Conservation (phyloP, 495 filamentous ascomycete species). For the Aspergillus cristatus region DNA sequence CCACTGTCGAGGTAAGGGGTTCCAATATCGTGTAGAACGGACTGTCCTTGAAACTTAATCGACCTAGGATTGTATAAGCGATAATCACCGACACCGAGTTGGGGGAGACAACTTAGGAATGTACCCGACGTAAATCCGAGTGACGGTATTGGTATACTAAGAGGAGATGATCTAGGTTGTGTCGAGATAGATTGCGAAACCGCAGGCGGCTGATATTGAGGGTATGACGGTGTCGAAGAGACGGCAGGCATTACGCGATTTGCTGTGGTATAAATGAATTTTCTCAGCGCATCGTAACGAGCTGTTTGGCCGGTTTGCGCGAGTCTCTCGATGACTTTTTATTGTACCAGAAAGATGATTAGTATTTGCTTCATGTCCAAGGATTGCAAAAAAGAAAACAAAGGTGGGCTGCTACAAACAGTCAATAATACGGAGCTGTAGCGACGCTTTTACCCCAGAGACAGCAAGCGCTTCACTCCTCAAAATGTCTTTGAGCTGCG, state of each 20-base stretch:
- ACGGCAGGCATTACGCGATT: constrained; percentile 18
- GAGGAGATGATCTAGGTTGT: constrained; percentile 19
- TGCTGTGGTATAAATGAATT: constrained; percentile 23
- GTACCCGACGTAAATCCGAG: constrained; percentile 27
- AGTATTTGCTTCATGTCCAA: background rate
- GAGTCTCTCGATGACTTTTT: constrained; percentile 30
- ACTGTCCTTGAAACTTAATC: constrained; percentile 57
- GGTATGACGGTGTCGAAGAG: constrained; percentile 12
- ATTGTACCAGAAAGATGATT: constrained; percentile 3
- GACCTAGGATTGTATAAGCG: constrained; percentile 21
- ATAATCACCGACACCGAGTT: constrained; percentile 5
- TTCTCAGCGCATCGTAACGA: constrained; percentile 24
- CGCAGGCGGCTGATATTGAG: constrained; percentile 21
- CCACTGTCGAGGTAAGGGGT: constrained; percentile 49
- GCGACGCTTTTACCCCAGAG: constrained; percentile 68
- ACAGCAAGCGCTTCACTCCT: constrained; percentile 57
- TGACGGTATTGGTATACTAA: constrained; percentile 21
- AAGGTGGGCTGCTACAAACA: constrained; percentile 48
- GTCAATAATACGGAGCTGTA: constrained; percentile 66
- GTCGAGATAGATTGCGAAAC: constrained; percentile 13
- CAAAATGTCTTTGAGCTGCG: constrained; percentile 64
- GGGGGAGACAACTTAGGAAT: background rate
- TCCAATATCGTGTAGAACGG: constrained; percentile 63
- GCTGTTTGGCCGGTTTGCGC: constrained; percentile 21
- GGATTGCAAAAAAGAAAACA: constrained; percentile 1